Percentiles rank a stretch among this genome's conserved stretches.
These are phyloP conservation scores for Groenewaldozyma sp. DNA, from an alignment of 1,139 yeast species.

Conservation along the genomic window DNA sequence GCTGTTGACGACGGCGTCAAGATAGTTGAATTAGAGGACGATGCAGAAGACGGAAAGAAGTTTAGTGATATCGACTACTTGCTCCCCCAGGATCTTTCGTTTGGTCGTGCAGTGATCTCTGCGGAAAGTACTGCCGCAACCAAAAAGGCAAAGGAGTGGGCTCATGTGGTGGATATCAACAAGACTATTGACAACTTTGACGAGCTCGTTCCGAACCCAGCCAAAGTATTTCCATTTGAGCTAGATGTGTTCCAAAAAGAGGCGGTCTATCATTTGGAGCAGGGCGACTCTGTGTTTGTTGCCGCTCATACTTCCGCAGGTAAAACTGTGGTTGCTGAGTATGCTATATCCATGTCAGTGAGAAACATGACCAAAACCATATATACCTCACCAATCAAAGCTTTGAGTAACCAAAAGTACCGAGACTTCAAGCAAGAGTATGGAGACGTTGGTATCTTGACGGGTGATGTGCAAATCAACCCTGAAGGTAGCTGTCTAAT, in stretches of 20 bases:
- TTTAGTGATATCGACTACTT: constrained; percentile 56
- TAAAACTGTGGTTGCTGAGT: constrained; percentile 87
- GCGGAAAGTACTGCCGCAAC: constrained; percentile 13
- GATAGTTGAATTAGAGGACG: constrained; percentile 5
- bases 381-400: constrained; percentile 90
- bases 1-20: constrained; percentile 4
- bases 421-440: constrained; percentile 82
- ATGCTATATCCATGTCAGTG: constrained; percentile 88
- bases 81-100: constrained; percentile 55
- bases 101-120: constrained; percentile 31
- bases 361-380: constrained; percentile 87
- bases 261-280: constrained; percentile 91
- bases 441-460: constrained; percentile 87
- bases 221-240: constrained; percentile 87
- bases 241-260: constrained; percentile 94
- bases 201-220: constrained; percentile 87
- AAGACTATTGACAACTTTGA: constrained; percentile 75
- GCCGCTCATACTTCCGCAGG: constrained; percentile 98
- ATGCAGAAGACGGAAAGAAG: constrained; percentile 6
- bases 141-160: constrained; percentile 63
- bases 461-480: constrained; percentile 97
- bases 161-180: constrained; percentile 84
- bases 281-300: constrained; percentile 94
- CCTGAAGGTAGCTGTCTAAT: constrained; percentile 95
- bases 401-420: constrained; percentile 86